These are phyloP conservation scores for Trifolium dubium DNA, from an alignment of 306 rosid species.

Conservation along the genomic window DNA sequence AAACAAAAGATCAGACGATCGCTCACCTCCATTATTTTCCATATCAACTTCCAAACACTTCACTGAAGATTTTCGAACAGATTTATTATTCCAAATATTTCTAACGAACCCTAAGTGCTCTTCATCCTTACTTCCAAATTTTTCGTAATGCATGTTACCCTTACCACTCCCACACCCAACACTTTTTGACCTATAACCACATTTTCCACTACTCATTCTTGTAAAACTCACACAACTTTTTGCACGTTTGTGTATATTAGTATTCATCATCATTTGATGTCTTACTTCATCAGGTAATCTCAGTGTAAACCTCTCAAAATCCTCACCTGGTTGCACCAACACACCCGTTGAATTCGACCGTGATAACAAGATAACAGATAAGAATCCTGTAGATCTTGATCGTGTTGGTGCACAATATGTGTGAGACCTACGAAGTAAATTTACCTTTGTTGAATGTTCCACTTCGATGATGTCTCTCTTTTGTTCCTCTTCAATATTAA, in stretches of 20 bases:
- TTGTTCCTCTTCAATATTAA: neutral
- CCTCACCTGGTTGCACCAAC: conserved; percentile 44
- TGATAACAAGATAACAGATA: conserved; percentile 35
- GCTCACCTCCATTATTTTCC: conserved; percentile 12
- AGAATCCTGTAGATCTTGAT: conserved; percentile 52
- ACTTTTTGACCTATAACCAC: conserved; percentile 59
- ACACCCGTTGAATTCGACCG: conserved; percentile 51
- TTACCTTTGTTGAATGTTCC: conserved; percentile 33
- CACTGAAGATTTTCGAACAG: conserved; percentile 13
- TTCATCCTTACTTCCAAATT: conserved; percentile 39
- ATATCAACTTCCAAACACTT: neutral
- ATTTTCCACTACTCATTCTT: conserved; percentile 56
- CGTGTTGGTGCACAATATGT: conserved; percentile 39
- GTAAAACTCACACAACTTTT: conserved; percentile 59
- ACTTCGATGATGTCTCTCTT: neutral
- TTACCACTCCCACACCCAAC: conserved; percentile 41
- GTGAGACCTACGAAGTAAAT: conserved; percentile 27
- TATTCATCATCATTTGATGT: conserved; percentile 20
- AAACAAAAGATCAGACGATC: conserved; percentile 23
- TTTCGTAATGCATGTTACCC: conserved; percentile 30
- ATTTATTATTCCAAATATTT: conserved; percentile 23
- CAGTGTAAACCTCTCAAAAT: conserved; percentile 66
- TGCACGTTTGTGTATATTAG: conserved; percentile 46
- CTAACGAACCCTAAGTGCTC: conserved; percentile 41
- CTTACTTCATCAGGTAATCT: conserved; percentile 56